Evolutionary conservation across 257 asterid genomes (phyloP).

Genomic region (Plantago ovata): DNA sequence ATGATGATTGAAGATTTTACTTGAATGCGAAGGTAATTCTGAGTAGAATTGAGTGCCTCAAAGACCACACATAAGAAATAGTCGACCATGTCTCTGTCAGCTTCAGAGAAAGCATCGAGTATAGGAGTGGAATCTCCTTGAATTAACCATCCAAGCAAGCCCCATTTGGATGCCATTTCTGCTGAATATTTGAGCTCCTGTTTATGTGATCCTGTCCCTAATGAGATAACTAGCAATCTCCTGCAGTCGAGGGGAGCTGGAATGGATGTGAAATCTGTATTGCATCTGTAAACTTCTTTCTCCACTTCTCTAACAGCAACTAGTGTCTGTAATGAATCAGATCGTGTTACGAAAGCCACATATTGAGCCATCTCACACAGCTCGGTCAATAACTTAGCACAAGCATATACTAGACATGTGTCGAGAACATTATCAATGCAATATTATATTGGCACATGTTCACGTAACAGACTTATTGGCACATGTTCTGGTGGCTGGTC

Average conservation of each 20-base stretch:
- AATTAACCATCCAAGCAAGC: constrained; percentile 44
- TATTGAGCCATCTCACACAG: too few relatives aligned
- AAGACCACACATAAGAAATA: constrained; percentile 35
- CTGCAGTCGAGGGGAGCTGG: constrained; percentile 32
- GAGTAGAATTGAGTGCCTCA: constrained; percentile 30
- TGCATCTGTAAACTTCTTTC: constrained; percentile 21
- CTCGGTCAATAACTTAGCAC: too few relatives aligned
- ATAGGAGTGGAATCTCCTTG: constrained; percentile 39
- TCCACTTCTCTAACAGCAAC: constrained; percentile 47
- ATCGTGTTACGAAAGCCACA: too few relatives aligned
- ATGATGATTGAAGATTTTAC: constrained; percentile 10
- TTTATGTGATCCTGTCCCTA: constrained; percentile 51
- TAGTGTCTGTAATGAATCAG: constrained; percentile 30
- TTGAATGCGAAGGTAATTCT: constrained; percentile 54
- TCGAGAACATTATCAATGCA: too few relatives aligned
- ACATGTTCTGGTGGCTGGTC: too few relatives aligned
- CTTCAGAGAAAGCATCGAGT: constrained; percentile 38
- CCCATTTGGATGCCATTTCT: constrained; percentile 45
- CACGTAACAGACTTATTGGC: too few relatives aligned
- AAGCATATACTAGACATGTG: too few relatives aligned
- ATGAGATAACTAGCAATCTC: constrained; percentile 40
- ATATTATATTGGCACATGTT: too few relatives aligned
- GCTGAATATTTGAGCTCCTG: constrained; percentile 38
- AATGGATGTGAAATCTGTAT: constrained; percentile 34
- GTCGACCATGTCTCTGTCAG: constrained; percentile 42